Evolutionary conservation across 768 basidiomycete genomes (phyloP), one percentile per base, ranked within the genome.

Genomic region (Crepidotus variabilis): DNA sequence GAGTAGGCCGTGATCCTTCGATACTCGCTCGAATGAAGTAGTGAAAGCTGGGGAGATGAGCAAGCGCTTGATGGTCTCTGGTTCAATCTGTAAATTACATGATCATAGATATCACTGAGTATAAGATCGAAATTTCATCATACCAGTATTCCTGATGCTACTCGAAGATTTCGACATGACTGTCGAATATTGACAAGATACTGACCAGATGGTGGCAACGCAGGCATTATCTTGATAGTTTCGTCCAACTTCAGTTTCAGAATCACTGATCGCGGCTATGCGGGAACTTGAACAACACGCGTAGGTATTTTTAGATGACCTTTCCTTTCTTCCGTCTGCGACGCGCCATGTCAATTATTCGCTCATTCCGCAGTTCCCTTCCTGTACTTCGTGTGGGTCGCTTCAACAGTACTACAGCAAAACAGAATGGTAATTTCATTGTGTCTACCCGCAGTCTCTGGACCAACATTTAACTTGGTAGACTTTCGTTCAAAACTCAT

Each of bases 41-140:
- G 75, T 78, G 66, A 92, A 90, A 0, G 84, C 78, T 9, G 83
- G 76, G 6, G 90, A 90, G 35, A 75, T 69, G 13, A 94, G 67
- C 18, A 93, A 73, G 13, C 84, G 78, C 60, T 79, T 74, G 61
- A 94, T 84, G 21, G 80, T 71, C 48, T 80, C 73, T 24, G 74
- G 67, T 36, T 76, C 67, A 55, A 94, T 84, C 89, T 92, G 61
- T 13, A 32, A 28, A 4, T n/a, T n/a, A n/a, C n/a, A n/a, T n/a
- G 36, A 8, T 13, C 45, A 56, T 47, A 20, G 22, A 48, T 24
- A 47, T 11, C 36, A 11, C 23, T 8, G 35, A 18, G 4, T 7
- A n/a, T 22, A 11, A 33, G 47, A 33, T 18, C 35, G 50, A 45
- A 33, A 11, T 21, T 55, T 35, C 46, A 3, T 76, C 83, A 66